These are phyloP conservation scores for Euphorbia lathyris DNA, from an alignment of 345 rosid species.

Conservation along the genomic window DNA sequence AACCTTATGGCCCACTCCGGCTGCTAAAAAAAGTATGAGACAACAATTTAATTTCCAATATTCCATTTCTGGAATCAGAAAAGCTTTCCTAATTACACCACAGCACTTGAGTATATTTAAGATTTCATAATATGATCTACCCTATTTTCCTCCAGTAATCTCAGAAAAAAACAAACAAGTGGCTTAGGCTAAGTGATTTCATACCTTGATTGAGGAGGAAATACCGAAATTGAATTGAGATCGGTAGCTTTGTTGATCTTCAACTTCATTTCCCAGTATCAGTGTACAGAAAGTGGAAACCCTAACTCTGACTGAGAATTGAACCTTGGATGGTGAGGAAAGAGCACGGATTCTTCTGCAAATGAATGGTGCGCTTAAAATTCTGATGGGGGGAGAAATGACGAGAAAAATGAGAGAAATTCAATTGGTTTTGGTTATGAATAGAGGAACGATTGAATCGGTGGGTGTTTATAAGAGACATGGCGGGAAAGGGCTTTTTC, in stretches of 20 bases:
- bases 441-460: not conserved
- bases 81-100: not conserved
- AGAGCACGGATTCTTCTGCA: not conserved
- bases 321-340: not conserved
- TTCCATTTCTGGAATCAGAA: not conserved
- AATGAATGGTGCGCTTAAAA: not conserved
- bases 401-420: not conserved
- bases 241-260: constrained; percentile 89
- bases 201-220: constrained; percentile 85
- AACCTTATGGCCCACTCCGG: not conserved
- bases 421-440: not conserved
- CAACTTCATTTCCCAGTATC: constrained; percentile 56
- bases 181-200: constrained; percentile 1
- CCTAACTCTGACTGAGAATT: constrained; percentile 5
- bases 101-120: not conserved
- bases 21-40: not conserved
- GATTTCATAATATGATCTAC: not conserved
- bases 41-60: not conserved
- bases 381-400: not conserved
- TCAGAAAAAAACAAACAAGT: constrained; percentile 7
- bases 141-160: not conserved
- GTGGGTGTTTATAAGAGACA: not conserved
- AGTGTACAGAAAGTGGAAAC: not conserved
- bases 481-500: constrained; percentile 13
- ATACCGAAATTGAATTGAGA: constrained; percentile 78